Conservation (phyloP, 176 grass and related monocot species). For the Echinochloa phyllopogon region DNA sequence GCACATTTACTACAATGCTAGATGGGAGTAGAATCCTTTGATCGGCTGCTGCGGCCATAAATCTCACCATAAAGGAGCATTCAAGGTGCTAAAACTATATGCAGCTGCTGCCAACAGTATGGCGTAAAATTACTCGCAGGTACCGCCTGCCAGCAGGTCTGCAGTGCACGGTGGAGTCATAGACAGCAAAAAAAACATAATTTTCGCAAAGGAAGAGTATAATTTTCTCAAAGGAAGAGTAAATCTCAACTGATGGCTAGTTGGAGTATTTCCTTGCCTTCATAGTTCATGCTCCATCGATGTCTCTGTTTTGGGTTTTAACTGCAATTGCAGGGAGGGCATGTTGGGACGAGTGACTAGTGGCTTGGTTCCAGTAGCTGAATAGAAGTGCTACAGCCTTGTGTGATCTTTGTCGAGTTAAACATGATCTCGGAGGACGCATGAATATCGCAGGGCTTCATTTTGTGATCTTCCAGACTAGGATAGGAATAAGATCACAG, state of each 20-base stretch:
- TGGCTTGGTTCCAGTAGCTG: not conserved
- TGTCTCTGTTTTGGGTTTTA: conserved; percentile 29
- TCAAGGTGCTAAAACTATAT: conserved; percentile 56
- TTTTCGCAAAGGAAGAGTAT: not conserved
- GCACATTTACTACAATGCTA: conserved; percentile 54
- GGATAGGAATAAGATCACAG: conserved; percentile 42
- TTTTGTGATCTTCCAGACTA: conserved; percentile 36
- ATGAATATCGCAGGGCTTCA: conserved; percentile 4
- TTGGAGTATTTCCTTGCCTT: not conserved
- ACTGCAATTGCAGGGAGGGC: conserved; percentile 6
- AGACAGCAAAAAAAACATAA: not conserved
- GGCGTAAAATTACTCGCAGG: conserved; percentile 43
- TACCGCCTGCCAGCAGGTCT: conserved; percentile 30
- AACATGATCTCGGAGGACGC: conserved; percentile 34
- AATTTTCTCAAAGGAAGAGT: not conserved
- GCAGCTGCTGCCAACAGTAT: conserved; percentile 45
- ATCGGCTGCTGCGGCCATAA: conserved; percentile 48
- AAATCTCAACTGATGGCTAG: conserved; percentile 18
- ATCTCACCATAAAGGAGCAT: conserved; percentile 54
- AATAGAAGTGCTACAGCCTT: not conserved
- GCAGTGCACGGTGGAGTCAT: conserved; percentile 16
- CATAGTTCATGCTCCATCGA: not conserved
- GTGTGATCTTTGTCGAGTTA: conserved; percentile 28
- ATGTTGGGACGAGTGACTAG: not conserved
- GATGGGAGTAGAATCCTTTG: conserved; percentile 36